phyloP scores from a whole-genome alignment of 768 basidiomycete species.

The Amanita exitialis region DNA sequence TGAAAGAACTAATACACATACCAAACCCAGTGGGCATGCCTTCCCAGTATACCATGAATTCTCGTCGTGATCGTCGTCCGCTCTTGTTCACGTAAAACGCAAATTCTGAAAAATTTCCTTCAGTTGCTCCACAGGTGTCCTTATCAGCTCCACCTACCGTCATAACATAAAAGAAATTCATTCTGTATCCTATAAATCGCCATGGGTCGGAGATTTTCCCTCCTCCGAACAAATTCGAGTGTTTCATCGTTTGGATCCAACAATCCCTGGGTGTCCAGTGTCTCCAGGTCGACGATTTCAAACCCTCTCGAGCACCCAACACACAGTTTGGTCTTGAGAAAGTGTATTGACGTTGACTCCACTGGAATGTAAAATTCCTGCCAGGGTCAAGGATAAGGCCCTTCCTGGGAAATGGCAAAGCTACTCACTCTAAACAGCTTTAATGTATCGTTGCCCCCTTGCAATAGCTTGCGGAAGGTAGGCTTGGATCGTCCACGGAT shows the following conservation, averaged over 20 bases:
- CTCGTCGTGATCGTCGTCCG: slow-evolving; percentile 80
- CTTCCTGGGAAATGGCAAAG: not conserved
- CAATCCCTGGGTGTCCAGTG: slow-evolving; percentile 91
- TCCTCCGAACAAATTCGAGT: slow-evolving; percentile 87
- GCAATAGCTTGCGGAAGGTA: slow-evolving; percentile 90
- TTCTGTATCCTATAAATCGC: slow-evolving; percentile 96
- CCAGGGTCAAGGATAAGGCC: slow-evolving; percentile 1
- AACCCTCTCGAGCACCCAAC: slow-evolving; percentile 97
- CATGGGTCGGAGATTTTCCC: slow-evolving; percentile 85
- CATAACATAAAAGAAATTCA: slow-evolving; percentile 95
- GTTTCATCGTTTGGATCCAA: slow-evolving; percentile 87
- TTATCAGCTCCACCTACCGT: slow-evolving; percentile 51
- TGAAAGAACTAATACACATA: slow-evolving; percentile 28
- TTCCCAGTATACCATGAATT: slow-evolving; percentile 97
- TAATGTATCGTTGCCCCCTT: slow-evolving; percentile 91
- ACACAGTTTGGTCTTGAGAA: slow-evolving; percentile 94
- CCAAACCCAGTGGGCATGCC: slow-evolving; percentile 91
- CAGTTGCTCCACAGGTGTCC: not conserved
- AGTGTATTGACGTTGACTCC: slow-evolving; percentile 93
- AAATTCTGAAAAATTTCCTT: slow-evolving; percentile 57
- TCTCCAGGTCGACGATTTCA: slow-evolving; percentile 97
- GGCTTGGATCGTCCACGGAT: slow-evolving; percentile 72
- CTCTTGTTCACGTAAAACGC: slow-evolving; percentile 98
- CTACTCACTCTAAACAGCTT: slow-evolving; percentile 73
- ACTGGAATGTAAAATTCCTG: slow-evolving; percentile 99